Conservation (phyloP, 2,329 filamentous ascomycete species). For the Clonostachys sp. region DNA sequence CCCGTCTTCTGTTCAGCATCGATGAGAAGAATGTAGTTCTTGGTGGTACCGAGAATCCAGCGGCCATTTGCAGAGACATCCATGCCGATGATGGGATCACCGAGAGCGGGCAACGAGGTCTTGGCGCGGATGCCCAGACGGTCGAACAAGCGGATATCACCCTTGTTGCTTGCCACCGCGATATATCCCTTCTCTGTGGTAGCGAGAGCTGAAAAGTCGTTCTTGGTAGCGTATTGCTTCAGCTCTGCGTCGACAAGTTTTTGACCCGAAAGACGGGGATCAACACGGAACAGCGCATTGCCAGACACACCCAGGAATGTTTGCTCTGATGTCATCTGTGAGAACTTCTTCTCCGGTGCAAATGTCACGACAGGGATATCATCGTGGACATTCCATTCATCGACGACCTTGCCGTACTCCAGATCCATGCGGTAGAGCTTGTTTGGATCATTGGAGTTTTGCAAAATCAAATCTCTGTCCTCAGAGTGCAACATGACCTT, state of each 20-base stretch:
- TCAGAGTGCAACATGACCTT: conserved; percentile 96
- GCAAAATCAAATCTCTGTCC: conserved; percentile 84
- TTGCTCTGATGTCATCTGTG: conserved; percentile 93
- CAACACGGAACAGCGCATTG: conserved; percentile 90
- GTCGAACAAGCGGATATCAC: conserved; percentile 94
- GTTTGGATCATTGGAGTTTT: conserved; percentile 79
- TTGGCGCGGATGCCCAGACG: conserved; percentile 95
- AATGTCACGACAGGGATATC: conserved; percentile 91
- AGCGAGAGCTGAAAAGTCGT: conserved; percentile 90
- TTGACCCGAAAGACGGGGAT: conserved; percentile 82
- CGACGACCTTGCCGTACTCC: conserved; percentile 94
- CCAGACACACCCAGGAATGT: conserved; percentile 91
- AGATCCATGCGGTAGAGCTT: conserved; percentile 96
- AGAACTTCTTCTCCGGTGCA: conserved; percentile 94
- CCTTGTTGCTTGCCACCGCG: conserved; percentile 95
- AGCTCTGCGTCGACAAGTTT: conserved; percentile 91
- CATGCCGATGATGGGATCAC: conserved; percentile 89
- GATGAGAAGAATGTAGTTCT: conserved; percentile 90
- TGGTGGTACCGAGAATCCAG: conserved; percentile 91
- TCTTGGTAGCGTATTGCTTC: conserved; percentile 96
- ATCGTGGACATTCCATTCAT: conserved; percentile 98
- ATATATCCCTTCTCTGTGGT: conserved; percentile 97
- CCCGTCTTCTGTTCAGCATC: conserved; percentile 86
- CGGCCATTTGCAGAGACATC: conserved; percentile 94
- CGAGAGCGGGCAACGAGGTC: conserved; percentile 91